phyloP scores from a whole-genome alignment of 2,329 filamentous ascomycete genomes.

The Xylariaceae sp. region DNA sequence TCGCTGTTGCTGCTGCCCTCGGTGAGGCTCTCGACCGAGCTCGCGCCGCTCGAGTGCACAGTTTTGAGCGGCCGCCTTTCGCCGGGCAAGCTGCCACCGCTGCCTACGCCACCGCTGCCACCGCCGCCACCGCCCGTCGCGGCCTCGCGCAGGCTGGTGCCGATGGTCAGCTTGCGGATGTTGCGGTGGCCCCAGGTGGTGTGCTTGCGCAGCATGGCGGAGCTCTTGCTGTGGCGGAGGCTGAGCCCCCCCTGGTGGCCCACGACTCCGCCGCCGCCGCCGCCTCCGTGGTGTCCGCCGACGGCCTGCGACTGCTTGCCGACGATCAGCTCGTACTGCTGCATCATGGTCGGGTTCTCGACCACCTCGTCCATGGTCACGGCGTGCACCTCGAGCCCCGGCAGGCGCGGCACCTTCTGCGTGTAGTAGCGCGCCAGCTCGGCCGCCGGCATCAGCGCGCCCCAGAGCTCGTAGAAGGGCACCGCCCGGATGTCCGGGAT shows the following conservation, averaged over 20 bases:
- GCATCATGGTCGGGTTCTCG: constrained; percentile 41
- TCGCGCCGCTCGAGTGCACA: constrained; percentile 10
- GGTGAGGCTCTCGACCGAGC: constrained; percentile 23
- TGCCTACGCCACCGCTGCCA: too few relatives aligned
- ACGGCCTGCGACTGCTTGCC: constrained; percentile 18
- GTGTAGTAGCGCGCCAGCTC: constrained; percentile 39
- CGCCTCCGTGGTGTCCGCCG: too few relatives aligned
- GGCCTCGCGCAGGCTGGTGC: constrained; percentile 1
- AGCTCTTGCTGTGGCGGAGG: constrained; percentile 11
- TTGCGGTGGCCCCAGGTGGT: constrained; percentile 18
- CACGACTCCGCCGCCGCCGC: too few relatives aligned
- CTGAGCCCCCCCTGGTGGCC: too few relatives aligned
- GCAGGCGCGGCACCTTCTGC: constrained; percentile 30
- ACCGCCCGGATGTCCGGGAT: constrained; percentile 37
- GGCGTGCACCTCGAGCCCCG: constrained; percentile 27
- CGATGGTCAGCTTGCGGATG: constrained; percentile 14
- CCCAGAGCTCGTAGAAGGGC: constrained; percentile 44
- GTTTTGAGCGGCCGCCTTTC: constrained; percentile 7
- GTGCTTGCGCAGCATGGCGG: constrained; percentile 11
- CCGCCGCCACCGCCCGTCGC: too few relatives aligned
- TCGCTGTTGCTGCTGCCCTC: constrained; percentile 20
- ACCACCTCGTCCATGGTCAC: constrained; percentile 41
- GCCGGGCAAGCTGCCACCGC: constrained; percentile 2
- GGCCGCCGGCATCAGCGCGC: constrained; percentile 40
- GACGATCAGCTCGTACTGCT: constrained; percentile 36